Conservation (phyloP, 2,329 filamentous ascomycete species). For the Metarhizium anisopliae region DNA sequence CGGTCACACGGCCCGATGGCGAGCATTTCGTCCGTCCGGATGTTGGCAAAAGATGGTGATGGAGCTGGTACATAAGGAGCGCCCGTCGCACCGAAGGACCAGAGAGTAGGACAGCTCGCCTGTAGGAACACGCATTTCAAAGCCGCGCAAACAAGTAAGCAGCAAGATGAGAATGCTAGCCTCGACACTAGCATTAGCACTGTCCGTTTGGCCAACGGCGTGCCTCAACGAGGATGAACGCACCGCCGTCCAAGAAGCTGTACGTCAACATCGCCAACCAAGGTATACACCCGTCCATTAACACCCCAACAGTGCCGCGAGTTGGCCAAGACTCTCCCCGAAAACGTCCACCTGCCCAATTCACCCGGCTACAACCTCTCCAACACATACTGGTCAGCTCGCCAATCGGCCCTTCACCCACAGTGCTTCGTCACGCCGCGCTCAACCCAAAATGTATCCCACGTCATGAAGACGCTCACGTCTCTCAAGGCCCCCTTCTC, state of each 20-base stretch:
- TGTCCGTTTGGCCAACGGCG: not conserved
- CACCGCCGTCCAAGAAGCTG: not conserved
- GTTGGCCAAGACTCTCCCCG: not conserved
- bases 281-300: not conserved
- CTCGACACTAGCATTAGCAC: not conserved
- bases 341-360: not conserved
- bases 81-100: too few relatives aligned
- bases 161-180: not conserved
- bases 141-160: not conserved
- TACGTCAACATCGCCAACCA: not conserved
- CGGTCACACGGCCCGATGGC: too few relatives aligned
- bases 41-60: too few relatives aligned
- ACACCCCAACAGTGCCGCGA: not conserved
- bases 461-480: conserved; percentile 5
- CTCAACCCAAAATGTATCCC: conserved; percentile 7
- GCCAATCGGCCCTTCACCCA: conserved; percentile 16
- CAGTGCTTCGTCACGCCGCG: conserved; percentile 12
- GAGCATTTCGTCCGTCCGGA: too few relatives aligned
- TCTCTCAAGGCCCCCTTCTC: conserved; percentile 15
- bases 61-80: too few relatives aligned
- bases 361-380: conserved; percentile 5
- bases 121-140: not conserved
- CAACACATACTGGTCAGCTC: conserved; percentile 21
- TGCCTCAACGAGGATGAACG: not conserved
- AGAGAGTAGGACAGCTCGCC: too few relatives aligned